A percentile compares a stretch with the other conserved stretches of the same genome.
Evolutionary conservation across 495 filamentous ascomycete genomes (phyloP).

Genomic region (Neurospora intermedia): DNA sequence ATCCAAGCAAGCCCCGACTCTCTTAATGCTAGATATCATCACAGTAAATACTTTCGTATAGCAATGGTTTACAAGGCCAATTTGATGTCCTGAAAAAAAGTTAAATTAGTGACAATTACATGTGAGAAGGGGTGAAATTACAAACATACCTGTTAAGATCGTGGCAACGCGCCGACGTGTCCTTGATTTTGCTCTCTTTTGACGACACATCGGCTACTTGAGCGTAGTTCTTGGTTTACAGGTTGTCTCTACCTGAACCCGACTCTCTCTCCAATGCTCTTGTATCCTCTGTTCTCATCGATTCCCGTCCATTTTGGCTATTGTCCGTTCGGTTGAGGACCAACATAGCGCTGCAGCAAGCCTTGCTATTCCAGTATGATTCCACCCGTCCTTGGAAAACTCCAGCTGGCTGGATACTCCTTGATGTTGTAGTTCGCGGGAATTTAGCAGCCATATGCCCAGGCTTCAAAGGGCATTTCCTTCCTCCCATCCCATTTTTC

Average conservation of each 20-base stretch:
- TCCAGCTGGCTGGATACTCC: neutral
- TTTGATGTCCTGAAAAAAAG: neutral
- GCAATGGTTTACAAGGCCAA: neutral
- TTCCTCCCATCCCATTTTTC: neutral
- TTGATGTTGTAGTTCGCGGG: neutral
- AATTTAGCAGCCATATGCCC: conserved; percentile 13
- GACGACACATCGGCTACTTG: conserved; percentile 13
- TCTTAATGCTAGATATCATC: neutral
- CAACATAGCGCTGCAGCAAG: neutral
- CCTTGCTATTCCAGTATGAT: neutral
- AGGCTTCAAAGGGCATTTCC: conserved; percentile 7
- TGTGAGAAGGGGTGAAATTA: neutral
- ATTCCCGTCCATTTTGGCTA: neutral
- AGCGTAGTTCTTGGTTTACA: neutral
- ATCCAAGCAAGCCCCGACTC: neutral
- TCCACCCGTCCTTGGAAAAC: neutral
- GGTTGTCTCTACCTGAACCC: neutral
- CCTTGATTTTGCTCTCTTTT: neutral
- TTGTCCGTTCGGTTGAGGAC: neutral
- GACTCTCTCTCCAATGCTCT: neutral
- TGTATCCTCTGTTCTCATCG: neutral
- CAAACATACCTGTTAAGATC: neutral
- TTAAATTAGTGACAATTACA: neutral
- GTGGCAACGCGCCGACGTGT: conserved; percentile 14
- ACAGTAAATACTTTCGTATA: neutral